phyloP scores from a whole-genome alignment of 2,329 filamentous ascomycete species.

The Exophiala oligosperma region DNA sequence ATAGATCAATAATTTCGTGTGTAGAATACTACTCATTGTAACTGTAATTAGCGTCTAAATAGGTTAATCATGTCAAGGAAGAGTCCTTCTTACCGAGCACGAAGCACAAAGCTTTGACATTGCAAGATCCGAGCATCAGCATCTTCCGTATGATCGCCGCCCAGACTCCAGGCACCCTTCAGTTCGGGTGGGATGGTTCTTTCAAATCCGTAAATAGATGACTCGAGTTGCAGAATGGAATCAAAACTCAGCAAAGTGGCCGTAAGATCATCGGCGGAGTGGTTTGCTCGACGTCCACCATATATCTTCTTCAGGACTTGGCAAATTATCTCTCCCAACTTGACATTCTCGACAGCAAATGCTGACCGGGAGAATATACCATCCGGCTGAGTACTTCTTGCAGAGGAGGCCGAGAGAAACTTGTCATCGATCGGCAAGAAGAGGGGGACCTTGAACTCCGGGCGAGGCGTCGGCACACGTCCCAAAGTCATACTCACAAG shows the following conservation, averaged over 20 bases:
- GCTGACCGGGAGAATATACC: not conserved
- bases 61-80: not conserved
- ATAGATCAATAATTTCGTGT: slow-evolving; percentile 4
- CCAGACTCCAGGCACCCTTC: not conserved
- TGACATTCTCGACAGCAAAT: slow-evolving; percentile 9
- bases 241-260: not conserved
- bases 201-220: not conserved
- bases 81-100: not conserved
- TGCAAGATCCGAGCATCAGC: not conserved
- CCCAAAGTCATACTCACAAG: slow-evolving; percentile 8
- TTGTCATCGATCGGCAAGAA: slow-evolving; percentile 8
- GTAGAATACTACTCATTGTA: not conserved
- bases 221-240: not conserved
- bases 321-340: not conserved
- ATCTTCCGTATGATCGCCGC: not conserved
- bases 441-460: slow-evolving; percentile 2
- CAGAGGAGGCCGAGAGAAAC: not conserved
- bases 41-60: not conserved
- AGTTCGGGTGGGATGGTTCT: not conserved
- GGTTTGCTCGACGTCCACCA: not conserved
- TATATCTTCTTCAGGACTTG: slow-evolving; percentile 1
- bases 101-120: slow-evolving; percentile 6
- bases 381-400: not conserved
- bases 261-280: not conserved
- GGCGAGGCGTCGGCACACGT: not conserved